Evolutionary conservation across 140 eudicot genomes (phyloP), one percentile per base, ranked within the genome.

Genomic region (Ambrosia hybrid): DNA sequence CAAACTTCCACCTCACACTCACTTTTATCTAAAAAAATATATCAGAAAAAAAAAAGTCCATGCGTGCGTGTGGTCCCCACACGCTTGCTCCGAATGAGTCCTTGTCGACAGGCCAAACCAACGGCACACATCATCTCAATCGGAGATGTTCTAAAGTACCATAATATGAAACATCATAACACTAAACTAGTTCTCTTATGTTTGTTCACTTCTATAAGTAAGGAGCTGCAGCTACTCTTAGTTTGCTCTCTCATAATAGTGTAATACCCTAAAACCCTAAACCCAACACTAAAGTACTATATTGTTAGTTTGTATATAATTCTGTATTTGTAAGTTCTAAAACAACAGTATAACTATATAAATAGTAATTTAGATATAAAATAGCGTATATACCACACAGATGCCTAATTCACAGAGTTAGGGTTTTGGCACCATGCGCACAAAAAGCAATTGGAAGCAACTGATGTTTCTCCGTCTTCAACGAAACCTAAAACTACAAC

Each of bases 381-480:
- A 60, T 10, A 49, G 65, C 34, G 65, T 49, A 76, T 71, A 41
- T 61, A 70, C 66, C 76, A 60, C 49, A 61, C 14, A 77, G 15
- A 49, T 14, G 71, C 66, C 72, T 36, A 70, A 77, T 61, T 70
- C 55, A 8, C 39, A 45, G 38, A 77, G n/a, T 52, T 76, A 69
- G 81, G 81, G 81, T 76, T 76, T 69, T 51, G 71, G 57, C 12
- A 37, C 10, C 39, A 17, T 6, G 34, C 41, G 60, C 68, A 57
- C 49, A 7, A 15, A 3, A 15, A 41, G 36, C 78, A 65, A 74
- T 38, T 56, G 16, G 17, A 37, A 12, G 39, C 15, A 36, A 39
- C 4, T 53, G 78, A 4, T 38, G 39, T 53, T 16, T 51, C 71
- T 62, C 55, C 30, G 30, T 21, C 30, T 21, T 21, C 30, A 21